Evolutionary conservation across 192 early-diverging fungal species (phyloP), one percentile per base, ranked within the genome.

Genomic region (Podila epigama): DNA sequence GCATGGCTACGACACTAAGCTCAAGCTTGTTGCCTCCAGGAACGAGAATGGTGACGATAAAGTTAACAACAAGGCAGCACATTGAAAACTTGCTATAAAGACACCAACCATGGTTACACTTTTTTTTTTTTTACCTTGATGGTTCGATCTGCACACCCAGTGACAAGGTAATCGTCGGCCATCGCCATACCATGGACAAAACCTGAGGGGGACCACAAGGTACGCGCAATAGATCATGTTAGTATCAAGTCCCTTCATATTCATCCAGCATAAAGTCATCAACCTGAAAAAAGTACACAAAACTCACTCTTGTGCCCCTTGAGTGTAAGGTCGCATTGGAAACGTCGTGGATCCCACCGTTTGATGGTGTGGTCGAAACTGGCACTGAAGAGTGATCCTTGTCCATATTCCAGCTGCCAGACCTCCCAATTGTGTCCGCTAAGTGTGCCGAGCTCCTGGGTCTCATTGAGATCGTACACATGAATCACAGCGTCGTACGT

Each of bases 371-470:
- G 83, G 16, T 85, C 83, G 68, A 85, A 85, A 53, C 79, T 81
- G 32, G 65, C 83, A 56, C 79, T 81, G 55, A 85, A 85, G 34
- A 85, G 42, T 31, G 63, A 62, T 1, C 83, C 83, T 39, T 85
- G 80, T 7, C 70, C 66, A 68, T 85, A 85, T 40, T 82, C 80
- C 8, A 88, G 72, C 40, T 88, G 82, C 87, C 87, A 88, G 1
- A 88, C 87, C 44, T 88, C 87, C 87, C 87, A 88, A 36, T 86
- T 88, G 62, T 88, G 87, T 1, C 87, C 87, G 59, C 79, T 75
- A 33, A 88, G 42, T 2, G 84, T 87, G 8, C 68, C 69, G 1
- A 80, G 51, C 13, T 79, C 66, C 28, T 69, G 33, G 15, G 63
- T 81, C 44, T 69, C 73, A 28, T 82, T 82, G 13, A 70, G 22